Evolutionary conservation across 345 rosid genomes (phyloP).

Genomic region (Corchorus capsularis): DNA sequence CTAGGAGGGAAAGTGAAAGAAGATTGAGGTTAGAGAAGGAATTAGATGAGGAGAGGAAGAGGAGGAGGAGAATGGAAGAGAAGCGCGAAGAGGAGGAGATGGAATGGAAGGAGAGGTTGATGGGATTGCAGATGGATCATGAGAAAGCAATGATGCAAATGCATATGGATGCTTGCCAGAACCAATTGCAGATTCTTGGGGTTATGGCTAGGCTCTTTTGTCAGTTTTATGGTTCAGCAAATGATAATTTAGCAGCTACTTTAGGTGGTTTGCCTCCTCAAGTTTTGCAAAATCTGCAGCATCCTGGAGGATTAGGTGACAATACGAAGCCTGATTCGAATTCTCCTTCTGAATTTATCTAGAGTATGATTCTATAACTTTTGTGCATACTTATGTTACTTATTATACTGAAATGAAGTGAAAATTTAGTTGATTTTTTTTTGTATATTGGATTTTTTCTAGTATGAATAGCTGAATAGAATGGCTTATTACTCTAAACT

Average conservation of each 20-base stretch:
- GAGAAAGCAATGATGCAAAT: conserved; percentile 75
- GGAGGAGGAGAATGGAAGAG: conserved; percentile 61
- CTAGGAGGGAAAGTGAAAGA: conserved; percentile 48
- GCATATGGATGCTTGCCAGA: conserved; percentile 73
- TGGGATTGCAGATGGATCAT: conserved; percentile 65
- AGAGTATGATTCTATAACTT: conserved; percentile 20
- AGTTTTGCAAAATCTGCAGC: conserved; percentile 72
- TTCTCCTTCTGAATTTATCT: conserved; percentile 78
- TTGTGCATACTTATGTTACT: background rate
- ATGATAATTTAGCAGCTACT: conserved; percentile 56
- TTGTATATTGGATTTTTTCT: conserved; percentile 3
- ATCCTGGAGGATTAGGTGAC: conserved; percentile 56
- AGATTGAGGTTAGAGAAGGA: conserved; percentile 51
- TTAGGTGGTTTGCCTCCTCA: conserved; percentile 59
- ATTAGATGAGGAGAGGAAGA: conserved; percentile 48
- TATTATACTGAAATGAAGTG: conserved; percentile 7
- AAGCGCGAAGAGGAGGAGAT: conserved; percentile 77
- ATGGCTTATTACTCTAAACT: background rate
- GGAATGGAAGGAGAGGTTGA: conserved; percentile 71
- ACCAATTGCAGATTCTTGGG: conserved; percentile 72
- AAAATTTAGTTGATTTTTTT: conserved; percentile 14
- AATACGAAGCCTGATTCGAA: conserved; percentile 59
- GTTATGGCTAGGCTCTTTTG: conserved; percentile 64
- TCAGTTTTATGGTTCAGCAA: conserved; percentile 60
- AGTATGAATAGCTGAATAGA: background rate